Conservation (phyloP, 192 early-diverging fungal species). For the Paraglomus brasilianum region DNA sequence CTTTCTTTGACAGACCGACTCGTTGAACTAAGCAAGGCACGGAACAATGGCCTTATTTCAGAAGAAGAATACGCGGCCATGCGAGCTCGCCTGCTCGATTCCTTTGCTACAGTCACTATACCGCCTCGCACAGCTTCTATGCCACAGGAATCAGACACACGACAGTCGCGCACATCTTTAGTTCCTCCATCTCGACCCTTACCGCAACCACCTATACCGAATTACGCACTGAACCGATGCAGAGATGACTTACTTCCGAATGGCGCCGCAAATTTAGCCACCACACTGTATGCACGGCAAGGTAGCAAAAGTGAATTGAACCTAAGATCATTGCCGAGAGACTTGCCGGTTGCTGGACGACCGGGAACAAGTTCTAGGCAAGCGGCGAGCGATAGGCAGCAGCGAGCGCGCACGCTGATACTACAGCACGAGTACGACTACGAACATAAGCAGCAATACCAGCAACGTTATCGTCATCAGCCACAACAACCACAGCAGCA, state of each 20-base stretch:
- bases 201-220: background rate
- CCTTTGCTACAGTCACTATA: background rate
- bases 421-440: no score
- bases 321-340: no score
- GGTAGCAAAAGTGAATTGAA: no score
- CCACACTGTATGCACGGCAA: background rate
- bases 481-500: no score
- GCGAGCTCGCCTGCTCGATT: conserved; percentile 2
- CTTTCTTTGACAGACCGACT: conserved; percentile 19
- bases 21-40: conserved; percentile 4
- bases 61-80: conserved; percentile 6
- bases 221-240: background rate
- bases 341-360: no score
- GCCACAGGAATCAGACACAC: background rate
- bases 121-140: background rate
- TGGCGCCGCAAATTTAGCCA: background rate
- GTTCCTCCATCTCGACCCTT: background rate
- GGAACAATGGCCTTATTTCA: background rate
- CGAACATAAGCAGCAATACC: no score
- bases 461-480: no score
- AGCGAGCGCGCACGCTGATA: no score
- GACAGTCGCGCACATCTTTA: background rate
- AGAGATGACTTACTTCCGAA: background rate
- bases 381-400: no score
- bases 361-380: no score